Base-by-base conservation (phyloP, 345 rosid genomes). In the Populus deltoides region DNA sequence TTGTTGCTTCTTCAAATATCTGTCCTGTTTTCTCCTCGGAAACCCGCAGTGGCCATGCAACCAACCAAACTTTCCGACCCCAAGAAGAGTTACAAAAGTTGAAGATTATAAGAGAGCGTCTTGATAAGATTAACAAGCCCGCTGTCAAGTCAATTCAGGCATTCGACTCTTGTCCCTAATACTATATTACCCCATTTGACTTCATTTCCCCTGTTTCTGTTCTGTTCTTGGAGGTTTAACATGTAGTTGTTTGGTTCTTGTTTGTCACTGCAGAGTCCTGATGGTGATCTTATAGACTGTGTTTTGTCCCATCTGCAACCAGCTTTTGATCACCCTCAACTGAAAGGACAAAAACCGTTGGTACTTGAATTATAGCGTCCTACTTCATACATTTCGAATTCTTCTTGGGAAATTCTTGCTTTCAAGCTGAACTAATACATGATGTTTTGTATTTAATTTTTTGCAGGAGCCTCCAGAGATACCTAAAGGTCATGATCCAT, bases 281-380 rank as follows among this genome's bases (percentile, higher is more conserved):
- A 91, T 77, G 97, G 98, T 67, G 99, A 97, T 87, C 53, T 78
- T 18, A 88, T 97, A 84, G 99, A 91, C 69, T 97, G 99, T 80
- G 92, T 97, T 39, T 63, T 82, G 63, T 76, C 91, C 79, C 95
- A 94, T 84, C 87, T 86, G 17, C 99, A 97, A 75, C 97, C 90
- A 10, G 99, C 98, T 74, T 97, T 94, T 12, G 99, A 97, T 86
- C 97, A 94, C 85, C 94, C 96, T 45, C 78, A 80, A 65, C 77
- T 97, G 75, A 85, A 81, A 59, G 98, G 98, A 29, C 87, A 88
- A 33, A 87, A 70, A 41, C 97, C 97, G 65, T 57, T 88, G 93
- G 99, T 93, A 89, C 22, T 15, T 67, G 33, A 31, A 31, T 75
- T 25, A 38, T 41, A 33, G n/a, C 22, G 31, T 59, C 6, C 12